phyloP scores from a whole-genome alignment of 2,329 filamentous ascomycete species.

The Didymella lethalis region DNA sequence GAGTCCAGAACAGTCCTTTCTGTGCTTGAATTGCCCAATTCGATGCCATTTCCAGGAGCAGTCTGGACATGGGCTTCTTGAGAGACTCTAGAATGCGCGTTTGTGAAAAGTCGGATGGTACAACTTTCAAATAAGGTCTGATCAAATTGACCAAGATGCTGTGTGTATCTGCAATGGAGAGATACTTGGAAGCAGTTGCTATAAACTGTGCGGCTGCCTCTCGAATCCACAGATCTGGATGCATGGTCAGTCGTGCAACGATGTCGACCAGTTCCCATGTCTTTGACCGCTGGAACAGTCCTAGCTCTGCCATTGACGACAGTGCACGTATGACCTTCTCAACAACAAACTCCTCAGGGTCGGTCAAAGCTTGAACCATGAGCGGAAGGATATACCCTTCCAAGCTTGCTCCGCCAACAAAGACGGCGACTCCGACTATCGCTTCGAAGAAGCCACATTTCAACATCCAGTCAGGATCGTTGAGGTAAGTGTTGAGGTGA shows the following conservation, averaged over 20 bases:
- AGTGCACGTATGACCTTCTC: conserved; percentile 89
- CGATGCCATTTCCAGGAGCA: conserved; percentile 84
- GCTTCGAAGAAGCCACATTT: conserved; percentile 97
- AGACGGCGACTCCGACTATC: conserved; percentile 89
- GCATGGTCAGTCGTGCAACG: conserved; percentile 84
- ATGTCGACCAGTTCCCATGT: conserved; percentile 89
- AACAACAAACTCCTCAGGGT: conserved; percentile 92
- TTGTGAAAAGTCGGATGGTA: conserved; percentile 74
- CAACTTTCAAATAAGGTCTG: conserved; percentile 79
- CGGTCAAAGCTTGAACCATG: conserved; percentile 93
- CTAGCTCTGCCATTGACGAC: conserved; percentile 85
- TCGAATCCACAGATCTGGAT: conserved; percentile 94
- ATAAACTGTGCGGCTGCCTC: conserved; percentile 89
- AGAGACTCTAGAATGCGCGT: conserved; percentile 79
- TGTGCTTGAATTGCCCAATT: conserved; percentile 86
- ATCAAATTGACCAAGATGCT: conserved; percentile 85
- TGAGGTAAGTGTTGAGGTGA: conserved; percentile 95
- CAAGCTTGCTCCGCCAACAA: conserved; percentile 85
- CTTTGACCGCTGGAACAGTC: conserved; percentile 82
- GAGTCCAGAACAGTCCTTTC: conserved; percentile 86
- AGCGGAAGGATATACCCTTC: conserved; percentile 96
- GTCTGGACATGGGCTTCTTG: conserved; percentile 79
- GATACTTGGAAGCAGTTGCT: conserved; percentile 74
- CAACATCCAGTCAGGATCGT: conserved; percentile 94
- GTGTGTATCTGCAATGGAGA: conserved; percentile 80